phyloP scores from a whole-genome alignment of 805 yeast species.

The Candida ficus region DNA sequence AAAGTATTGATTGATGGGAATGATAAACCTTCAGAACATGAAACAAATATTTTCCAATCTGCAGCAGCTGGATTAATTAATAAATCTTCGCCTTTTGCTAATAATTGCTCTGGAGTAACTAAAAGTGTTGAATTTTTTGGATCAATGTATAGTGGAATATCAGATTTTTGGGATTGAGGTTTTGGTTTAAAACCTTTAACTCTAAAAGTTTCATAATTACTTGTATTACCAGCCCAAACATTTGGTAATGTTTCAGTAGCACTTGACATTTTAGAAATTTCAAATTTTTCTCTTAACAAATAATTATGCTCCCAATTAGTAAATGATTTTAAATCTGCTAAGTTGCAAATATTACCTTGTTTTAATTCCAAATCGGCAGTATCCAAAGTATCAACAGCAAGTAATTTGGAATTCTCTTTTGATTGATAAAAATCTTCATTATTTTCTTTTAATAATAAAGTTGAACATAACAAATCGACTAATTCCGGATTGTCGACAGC shows the following conservation, averaged over 20 bases:
- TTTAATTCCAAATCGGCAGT: conserved; percentile 11
- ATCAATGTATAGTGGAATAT: conserved; percentile 41
- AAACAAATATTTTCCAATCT: conserved; percentile 49
- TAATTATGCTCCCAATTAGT: conserved; percentile 67
- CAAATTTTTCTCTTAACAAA: conserved; percentile 70
- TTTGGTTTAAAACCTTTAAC: conserved; percentile 12
- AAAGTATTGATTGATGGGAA: conserved; percentile 45
- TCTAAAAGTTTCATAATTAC: conserved; percentile 52
- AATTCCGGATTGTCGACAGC: conserved; percentile 24
- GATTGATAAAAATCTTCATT: conserved; percentile 11
- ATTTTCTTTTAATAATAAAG: conserved; percentile 17
- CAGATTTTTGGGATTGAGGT: conserved; percentile 4
- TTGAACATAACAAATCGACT: conserved; percentile 20
- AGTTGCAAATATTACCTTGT: conserved; percentile 25
- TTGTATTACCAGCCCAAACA: conserved; percentile 80
- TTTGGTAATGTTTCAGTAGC: conserved; percentile 54
- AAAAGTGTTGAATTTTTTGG: conserved; percentile 46
- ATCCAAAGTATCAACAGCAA: conserved; percentile 25
- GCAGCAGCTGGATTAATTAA: conserved; percentile 47
- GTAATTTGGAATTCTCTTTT: conserved; percentile 8
- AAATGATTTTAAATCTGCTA: conserved; percentile 37
- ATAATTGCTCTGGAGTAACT: conserved; percentile 29
- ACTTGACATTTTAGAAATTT: conserved; percentile 76
- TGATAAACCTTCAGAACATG: conserved; percentile 54
- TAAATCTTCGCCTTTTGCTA: conserved; percentile 14